phyloP scores from a whole-genome alignment of 1,284 basidiomycete species.

The Ustilago nuda region DNA sequence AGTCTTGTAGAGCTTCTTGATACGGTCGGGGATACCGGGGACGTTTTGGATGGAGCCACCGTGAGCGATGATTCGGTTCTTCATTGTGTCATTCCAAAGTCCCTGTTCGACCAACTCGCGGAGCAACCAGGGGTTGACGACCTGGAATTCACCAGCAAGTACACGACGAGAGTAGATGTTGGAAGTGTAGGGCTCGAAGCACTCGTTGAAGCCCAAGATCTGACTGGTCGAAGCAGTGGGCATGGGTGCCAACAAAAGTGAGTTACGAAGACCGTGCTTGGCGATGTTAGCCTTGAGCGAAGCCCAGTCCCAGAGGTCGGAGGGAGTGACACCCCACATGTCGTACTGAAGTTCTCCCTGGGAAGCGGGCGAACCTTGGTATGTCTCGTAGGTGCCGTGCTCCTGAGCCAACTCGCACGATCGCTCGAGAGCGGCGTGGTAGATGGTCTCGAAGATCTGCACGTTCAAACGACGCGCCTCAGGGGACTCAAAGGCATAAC shows the following conservation, averaged over 20 bases:
- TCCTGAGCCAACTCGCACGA: conserved; percentile 87
- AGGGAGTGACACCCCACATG: conserved; percentile 92
- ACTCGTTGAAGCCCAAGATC: conserved; percentile 98
- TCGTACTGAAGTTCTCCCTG: conserved; percentile 93
- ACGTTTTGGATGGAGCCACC: conserved; percentile 84
- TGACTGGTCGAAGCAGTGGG: conserved; percentile 98
- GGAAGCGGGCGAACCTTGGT: conserved; percentile 88
- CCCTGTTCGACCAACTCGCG: conserved; percentile 94
- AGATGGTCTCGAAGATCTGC: conserved; percentile 99
- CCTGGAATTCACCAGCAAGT: conserved; percentile 99
- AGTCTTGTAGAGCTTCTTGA: conserved; percentile 93
- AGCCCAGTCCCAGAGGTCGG: conserved; percentile 95
- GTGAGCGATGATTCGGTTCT: conserved; percentile 98
- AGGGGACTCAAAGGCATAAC: conserved; percentile 92
- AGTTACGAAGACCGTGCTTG: conserved; percentile 89
- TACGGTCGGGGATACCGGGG: conserved; percentile 67
- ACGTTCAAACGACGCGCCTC: conserved; percentile 90
- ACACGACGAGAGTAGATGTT: conserved; percentile 99
- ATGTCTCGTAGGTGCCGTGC: conserved; percentile 90
- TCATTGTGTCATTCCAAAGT: conserved; percentile 98
- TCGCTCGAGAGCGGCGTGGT: conserved; percentile 92
- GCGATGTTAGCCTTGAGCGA: conserved; percentile 88
- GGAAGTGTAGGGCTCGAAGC: conserved; percentile 95
- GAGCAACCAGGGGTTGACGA: conserved; percentile 98
- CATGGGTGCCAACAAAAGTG: conserved; percentile 95